A percentile compares a stretch with the other conserved stretches of the same genome.
These are phyloP conservation scores for Acer campestre DNA, from an alignment of 345 rosid genomes.

Conservation along the genomic window DNA sequence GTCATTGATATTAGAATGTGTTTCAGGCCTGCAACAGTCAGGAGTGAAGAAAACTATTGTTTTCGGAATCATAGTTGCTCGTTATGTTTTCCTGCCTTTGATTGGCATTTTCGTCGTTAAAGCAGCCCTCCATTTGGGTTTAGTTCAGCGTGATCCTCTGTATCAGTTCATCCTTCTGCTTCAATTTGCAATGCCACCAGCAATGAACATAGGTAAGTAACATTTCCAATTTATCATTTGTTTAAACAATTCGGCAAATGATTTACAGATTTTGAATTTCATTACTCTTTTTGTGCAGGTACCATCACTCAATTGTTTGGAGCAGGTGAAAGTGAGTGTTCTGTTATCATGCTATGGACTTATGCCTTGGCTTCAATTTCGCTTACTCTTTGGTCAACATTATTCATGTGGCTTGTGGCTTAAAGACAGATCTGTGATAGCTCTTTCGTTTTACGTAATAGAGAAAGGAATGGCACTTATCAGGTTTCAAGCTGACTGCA, in stretches of 20 bases:
- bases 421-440: background rate
- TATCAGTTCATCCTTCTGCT: slow-evolving; percentile 48
- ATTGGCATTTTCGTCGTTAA: slow-evolving; percentile 49
- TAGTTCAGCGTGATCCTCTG: slow-evolving; percentile 55
- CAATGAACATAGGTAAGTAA: slow-evolving; percentile 46
- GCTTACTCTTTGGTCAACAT: slow-evolving; percentile 68
- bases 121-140: slow-evolving; percentile 48
- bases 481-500: background rate
- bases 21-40: slow-evolving; percentile 55
- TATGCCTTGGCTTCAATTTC: slow-evolving; percentile 61
- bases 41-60: slow-evolving; percentile 40
- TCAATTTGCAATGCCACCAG: slow-evolving; percentile 76
- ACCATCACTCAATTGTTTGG: slow-evolving; percentile 67
- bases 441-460: background rate
- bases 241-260: too few species aligned
- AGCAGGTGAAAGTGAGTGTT: slow-evolving; percentile 68
- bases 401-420: slow-evolving; percentile 69
- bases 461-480: background rate
- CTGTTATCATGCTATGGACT: slow-evolving; percentile 70
- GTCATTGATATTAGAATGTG: background rate
- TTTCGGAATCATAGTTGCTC: slow-evolving; percentile 48
- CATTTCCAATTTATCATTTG: background rate
- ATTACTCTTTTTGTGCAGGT: slow-evolving; percentile 30
- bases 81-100: slow-evolving; percentile 59
- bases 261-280: background rate